These are phyloP conservation scores for Candida oleophila DNA, from an alignment of 805 yeast species.

Conservation along the genomic window DNA sequence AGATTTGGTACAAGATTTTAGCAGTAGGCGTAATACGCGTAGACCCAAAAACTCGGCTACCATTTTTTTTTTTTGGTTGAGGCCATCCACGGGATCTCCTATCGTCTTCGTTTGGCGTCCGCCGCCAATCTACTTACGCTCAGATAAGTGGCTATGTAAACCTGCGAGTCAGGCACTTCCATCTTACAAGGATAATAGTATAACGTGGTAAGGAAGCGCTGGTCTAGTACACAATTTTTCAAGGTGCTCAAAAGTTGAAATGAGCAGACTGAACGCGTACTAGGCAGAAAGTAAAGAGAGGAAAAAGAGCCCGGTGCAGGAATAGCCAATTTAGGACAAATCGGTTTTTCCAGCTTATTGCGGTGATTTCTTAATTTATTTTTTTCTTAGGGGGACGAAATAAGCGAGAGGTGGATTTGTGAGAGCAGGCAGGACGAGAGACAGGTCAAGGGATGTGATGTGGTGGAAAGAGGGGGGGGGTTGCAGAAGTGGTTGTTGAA, in stretches of 20 bases:
- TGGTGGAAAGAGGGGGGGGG: no score
- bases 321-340: slow-evolving; percentile 2
- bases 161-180: slow-evolving; percentile 26
- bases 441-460: no score
- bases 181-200: background rate
- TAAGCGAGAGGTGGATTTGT: background rate
- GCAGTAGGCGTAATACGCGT: background rate
- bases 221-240: background rate
- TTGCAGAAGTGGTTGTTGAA: no score
- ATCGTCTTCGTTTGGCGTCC: background rate
- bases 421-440: no score
- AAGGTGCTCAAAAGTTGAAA: background rate
- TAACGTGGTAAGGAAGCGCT: background rate
- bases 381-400: background rate
- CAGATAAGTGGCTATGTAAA: slow-evolving; percentile 46
- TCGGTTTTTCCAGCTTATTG: background rate
- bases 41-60: background rate
- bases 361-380: background rate
- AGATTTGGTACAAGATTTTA: no score
- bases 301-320: background rate
- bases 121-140: slow-evolving; percentile 38
- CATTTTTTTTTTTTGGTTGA: background rate
- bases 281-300: background rate
- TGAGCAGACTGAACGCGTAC: background rate
- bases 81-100: background rate